These are phyloP conservation scores for Beauveria sp. DNA, from an alignment of 2,329 filamentous ascomycete genomes.

Conservation along the genomic window DNA sequence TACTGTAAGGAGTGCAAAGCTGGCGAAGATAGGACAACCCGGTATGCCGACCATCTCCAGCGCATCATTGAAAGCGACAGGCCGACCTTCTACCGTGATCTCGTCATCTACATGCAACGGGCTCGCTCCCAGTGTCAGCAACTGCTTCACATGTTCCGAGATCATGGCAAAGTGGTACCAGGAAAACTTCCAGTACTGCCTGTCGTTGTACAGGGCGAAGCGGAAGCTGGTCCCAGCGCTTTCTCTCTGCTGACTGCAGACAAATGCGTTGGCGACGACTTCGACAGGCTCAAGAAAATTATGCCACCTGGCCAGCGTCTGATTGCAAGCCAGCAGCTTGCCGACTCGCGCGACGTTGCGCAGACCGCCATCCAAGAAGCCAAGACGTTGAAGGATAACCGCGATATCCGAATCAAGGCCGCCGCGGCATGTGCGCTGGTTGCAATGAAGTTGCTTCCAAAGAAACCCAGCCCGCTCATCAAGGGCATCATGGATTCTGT, in stretches of 20 bases:
- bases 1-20: slow-evolving; percentile 57
- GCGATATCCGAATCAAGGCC: slow-evolving; percentile 80
- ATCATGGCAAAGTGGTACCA: slow-evolving; percentile 74
- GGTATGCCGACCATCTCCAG: slow-evolving; percentile 60
- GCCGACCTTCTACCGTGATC: slow-evolving; percentile 76
- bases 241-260: slow-evolving; percentile 86
- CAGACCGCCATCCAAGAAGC: slow-evolving; percentile 71
- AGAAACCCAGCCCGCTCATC: slow-evolving; percentile 88
- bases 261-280: slow-evolving; percentile 78
- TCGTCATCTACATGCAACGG: slow-evolving; percentile 83
- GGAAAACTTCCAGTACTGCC: slow-evolving; percentile 72
- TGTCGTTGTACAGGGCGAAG: slow-evolving; percentile 87
- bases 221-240: slow-evolving; percentile 82
- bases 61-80: slow-evolving; percentile 74
- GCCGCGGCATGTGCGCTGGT: slow-evolving; percentile 83
- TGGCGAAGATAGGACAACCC: slow-evolving; percentile 30
- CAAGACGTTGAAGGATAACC: slow-evolving; percentile 66
- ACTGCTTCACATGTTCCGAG: slow-evolving; percentile 82
- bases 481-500: slow-evolving; percentile 98
- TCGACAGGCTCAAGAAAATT: slow-evolving; percentile 78
- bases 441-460: slow-evolving; percentile 78
- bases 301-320: slow-evolving; percentile 83
- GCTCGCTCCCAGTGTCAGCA: slow-evolving; percentile 88
- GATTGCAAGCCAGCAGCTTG: slow-evolving; percentile 70
- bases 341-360: slow-evolving; percentile 67